Evolutionary conservation across 768 basidiomycete genomes (phyloP).

Genomic region (Boletus vinaceobasis): DNA sequence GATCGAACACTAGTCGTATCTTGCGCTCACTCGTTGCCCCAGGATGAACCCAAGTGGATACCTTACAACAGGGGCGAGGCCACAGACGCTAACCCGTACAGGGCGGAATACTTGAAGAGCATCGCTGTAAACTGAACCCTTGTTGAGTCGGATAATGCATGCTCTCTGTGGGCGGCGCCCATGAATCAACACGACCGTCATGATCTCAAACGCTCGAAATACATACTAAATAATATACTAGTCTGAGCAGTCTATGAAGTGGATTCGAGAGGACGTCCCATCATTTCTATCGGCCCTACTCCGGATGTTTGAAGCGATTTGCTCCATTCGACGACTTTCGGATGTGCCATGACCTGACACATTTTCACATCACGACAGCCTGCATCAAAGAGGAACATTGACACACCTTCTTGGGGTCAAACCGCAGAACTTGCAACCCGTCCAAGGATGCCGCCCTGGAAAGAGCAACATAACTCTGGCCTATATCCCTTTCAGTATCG

Average conservation of each 20-base stretch:
- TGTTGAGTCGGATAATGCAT: not conserved
- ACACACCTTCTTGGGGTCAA: conserved; percentile 49
- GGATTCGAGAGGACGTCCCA: not conserved
- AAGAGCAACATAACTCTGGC: conserved; percentile 48
- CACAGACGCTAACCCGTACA: conserved; percentile 63
- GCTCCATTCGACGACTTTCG: conserved; percentile 44
- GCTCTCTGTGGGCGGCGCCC: not conserved
- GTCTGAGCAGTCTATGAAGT: not conserved
- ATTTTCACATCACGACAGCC: not conserved
- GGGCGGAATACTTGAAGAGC: conserved; percentile 57
- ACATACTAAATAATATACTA: conserved; percentile 10
- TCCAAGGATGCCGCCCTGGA: conserved; percentile 53
- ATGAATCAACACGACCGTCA: not conserved
- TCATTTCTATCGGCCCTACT: not conserved
- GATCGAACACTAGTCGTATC: not conserved
- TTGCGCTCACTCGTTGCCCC: not conserved
- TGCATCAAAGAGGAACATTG: not conserved
- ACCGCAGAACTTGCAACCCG: conserved; percentile 51
- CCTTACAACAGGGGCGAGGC: conserved; percentile 62
- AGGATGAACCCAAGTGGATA: conserved; percentile 93
- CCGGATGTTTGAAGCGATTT: conserved; percentile 22
- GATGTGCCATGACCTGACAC: conserved; percentile 40
- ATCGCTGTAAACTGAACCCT: conserved; percentile 36
- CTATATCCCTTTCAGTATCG: conserved; percentile 18
- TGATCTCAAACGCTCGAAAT: not conserved